Percentiles rank a stretch among this genome's conserved stretches.
phyloP scores from a whole-genome alignment of 2,329 filamentous ascomycete genomes.

The Amphichorda felina region DNA sequence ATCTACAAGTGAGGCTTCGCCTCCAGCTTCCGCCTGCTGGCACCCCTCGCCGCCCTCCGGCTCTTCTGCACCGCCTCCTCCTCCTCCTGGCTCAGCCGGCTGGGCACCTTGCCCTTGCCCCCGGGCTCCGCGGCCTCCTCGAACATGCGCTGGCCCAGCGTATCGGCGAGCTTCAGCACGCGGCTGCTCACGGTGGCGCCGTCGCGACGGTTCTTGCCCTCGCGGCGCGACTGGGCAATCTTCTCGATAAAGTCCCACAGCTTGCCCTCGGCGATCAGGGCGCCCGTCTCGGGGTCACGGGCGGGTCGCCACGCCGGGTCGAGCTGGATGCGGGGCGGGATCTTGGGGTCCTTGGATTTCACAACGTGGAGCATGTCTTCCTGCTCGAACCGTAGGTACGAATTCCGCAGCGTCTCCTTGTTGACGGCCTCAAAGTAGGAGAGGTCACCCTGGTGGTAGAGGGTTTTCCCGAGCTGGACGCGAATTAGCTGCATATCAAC shows the following conservation, averaged over 20 bases:
- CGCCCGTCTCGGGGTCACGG: slow-evolving; percentile 48
- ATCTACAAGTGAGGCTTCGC: slow-evolving; percentile 32
- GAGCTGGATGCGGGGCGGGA: slow-evolving; percentile 52
- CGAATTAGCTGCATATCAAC: too few relatives aligned
- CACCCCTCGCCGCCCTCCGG: slow-evolving; percentile 32
- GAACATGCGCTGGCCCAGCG: slow-evolving; percentile 60
- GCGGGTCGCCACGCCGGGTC: slow-evolving; percentile 63
- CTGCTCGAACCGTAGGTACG: slow-evolving; percentile 77
- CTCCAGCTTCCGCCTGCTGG: slow-evolving; percentile 35
- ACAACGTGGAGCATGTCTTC: slow-evolving; percentile 76
- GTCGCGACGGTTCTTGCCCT: slow-evolving; percentile 94
- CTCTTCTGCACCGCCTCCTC: slow-evolving; percentile 27
- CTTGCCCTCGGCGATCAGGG: slow-evolving; percentile 56
- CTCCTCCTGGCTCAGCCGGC: slow-evolving; percentile 39
- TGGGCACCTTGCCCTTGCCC: slow-evolving; percentile 23
- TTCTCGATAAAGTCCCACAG: slow-evolving; percentile 88
- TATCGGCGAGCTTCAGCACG: slow-evolving; percentile 66
- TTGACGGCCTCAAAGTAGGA: slow-evolving; percentile 98
- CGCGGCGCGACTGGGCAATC: slow-evolving; percentile 70
- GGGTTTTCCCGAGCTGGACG: slow-evolving; percentile 75
- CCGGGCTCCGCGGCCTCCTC: slow-evolving; percentile 32
- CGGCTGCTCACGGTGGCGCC: slow-evolving; percentile 77
- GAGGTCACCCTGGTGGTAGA: slow-evolving; percentile 95
- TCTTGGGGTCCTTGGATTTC: slow-evolving; percentile 53
- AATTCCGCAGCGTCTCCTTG: slow-evolving; percentile 93